phyloP scores from a whole-genome alignment of 2,329 filamentous ascomycete species.

The Aphanocladium album region DNA sequence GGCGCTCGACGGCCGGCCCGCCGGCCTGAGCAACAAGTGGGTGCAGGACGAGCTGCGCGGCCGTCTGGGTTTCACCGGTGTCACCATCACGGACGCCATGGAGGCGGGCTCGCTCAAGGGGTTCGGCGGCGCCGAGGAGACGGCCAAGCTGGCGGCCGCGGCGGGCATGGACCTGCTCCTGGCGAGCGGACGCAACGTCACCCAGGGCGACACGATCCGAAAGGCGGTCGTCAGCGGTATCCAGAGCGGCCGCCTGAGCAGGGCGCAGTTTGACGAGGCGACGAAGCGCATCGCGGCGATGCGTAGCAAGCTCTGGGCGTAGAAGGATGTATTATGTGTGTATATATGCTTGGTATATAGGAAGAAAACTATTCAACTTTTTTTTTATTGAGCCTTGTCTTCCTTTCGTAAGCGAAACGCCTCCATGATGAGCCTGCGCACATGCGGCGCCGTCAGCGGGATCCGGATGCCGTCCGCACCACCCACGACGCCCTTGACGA shows the following conservation, averaged over 20 bases:
- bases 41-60: conserved; percentile 17
- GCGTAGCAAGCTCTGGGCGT: conserved; percentile 13
- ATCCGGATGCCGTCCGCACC: conserved; percentile 20
- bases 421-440: conserved; percentile 25
- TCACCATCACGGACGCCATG: conserved; percentile 19
- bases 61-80: conserved; percentile 16
- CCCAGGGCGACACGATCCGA: conserved; percentile 16
- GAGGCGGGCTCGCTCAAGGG: conserved; percentile 15
- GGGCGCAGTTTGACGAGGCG: conserved; percentile 16
- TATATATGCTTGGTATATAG: not conserved
- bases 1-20: conserved; percentile 16
- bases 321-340: not conserved
- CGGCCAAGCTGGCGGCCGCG: conserved; percentile 11
- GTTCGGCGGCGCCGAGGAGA: conserved; percentile 12
- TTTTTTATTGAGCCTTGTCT: conserved; percentile 7
- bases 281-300: conserved; percentile 16
- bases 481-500: conserved; percentile 22
- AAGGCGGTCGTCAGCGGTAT: conserved; percentile 15
- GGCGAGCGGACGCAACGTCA: conserved; percentile 16
- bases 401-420: conserved; percentile 25
- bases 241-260: conserved; percentile 8
- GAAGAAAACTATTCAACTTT: not conserved
- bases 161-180: conserved; percentile 19
- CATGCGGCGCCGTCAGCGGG: conserved; percentile 26
- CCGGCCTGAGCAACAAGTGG: conserved; percentile 19